A percentile compares a stretch with the other conserved stretches of the same genome.
These are phyloP conservation scores for Cytospora schulzeri DNA, from an alignment of 2,329 filamentous ascomycete genomes.

Conservation along the genomic window DNA sequence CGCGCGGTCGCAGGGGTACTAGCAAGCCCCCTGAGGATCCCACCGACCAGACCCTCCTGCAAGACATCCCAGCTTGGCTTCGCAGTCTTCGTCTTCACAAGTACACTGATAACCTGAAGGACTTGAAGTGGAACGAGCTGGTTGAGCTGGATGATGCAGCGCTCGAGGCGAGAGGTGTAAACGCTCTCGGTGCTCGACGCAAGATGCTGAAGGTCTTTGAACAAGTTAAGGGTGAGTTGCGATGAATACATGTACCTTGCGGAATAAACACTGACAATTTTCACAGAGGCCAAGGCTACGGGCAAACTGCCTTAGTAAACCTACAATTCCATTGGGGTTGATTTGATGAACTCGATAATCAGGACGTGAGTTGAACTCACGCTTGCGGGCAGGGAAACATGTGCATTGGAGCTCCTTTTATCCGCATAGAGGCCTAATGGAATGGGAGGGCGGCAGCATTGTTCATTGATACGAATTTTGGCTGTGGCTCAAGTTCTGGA, in stretches of 20 bases:
- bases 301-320: conserved; percentile 62
- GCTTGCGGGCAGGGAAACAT: conserved; percentile 5
- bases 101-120: conserved; percentile 97
- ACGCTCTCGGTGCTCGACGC: conserved; percentile 87
- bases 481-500: conserved; percentile 16
- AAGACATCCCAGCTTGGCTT: conserved; percentile 96
- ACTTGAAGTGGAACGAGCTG: conserved; percentile 93
- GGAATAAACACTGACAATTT: conserved; percentile 35
- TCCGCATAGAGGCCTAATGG: conserved; percentile 4
- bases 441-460: conserved; percentile 16
- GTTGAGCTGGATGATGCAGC: conserved; percentile 91
- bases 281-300: conserved; percentile 69
- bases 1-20: conserved; percentile 87
- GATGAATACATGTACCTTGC: background rate
- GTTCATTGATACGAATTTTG: conserved; percentile 11
- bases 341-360: conserved; percentile 10
- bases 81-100: conserved; percentile 94
- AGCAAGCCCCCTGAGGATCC: conserved; percentile 98
- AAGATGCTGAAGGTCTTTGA: conserved; percentile 99
- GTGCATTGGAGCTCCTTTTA: conserved; percentile 9
- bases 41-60: conserved; percentile 83
- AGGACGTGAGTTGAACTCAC: conserved; percentile 23
- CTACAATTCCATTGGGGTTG: conserved; percentile 3
- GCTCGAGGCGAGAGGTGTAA: conserved; percentile 89
- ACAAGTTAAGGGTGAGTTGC: conserved; percentile 73